Conservation (phyloP, 2,329 filamentous ascomycete species). For the Diplodia seriata region DNA sequence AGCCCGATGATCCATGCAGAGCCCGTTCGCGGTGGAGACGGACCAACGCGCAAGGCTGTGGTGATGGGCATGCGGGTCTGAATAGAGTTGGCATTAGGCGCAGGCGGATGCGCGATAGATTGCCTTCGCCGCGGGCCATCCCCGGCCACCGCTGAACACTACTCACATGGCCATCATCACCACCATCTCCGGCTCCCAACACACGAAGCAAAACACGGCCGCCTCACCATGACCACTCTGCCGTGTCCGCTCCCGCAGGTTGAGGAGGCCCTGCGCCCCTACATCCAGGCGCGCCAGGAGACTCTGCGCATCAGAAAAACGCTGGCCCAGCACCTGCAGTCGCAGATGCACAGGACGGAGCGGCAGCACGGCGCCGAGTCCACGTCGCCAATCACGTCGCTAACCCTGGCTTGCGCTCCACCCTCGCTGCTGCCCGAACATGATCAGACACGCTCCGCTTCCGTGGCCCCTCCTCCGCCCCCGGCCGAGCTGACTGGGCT, state of each 20-base stretch:
- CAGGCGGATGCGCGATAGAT: neutral
- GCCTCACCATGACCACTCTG: conserved; percentile 17
- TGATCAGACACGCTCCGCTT: neutral
- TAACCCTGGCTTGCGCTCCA: conserved; percentile 44
- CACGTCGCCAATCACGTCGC: conserved; percentile 39
- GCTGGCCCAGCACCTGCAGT: conserved; percentile 44
- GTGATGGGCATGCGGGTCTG: neutral
- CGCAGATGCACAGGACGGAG: conserved; percentile 36
- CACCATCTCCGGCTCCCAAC: neutral
- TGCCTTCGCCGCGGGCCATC: neutral
- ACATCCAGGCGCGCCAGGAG: conserved; percentile 47
- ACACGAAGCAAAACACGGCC: conserved; percentile 4
- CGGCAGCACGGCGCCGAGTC: conserved; percentile 11
- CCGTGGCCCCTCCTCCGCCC: neutral
- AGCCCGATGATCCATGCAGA: neutral
- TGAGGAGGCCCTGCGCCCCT: conserved; percentile 45
- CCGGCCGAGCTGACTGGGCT: conserved; percentile 50
- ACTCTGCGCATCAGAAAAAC: conserved; percentile 46
- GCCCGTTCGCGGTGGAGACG: neutral
- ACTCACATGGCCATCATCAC: conserved; percentile 16
- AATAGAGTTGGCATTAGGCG: conserved; percentile 16
- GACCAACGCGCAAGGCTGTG: neutral
- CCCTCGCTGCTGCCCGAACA: conserved; percentile 35
- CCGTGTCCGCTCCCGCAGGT: conserved; percentile 49
- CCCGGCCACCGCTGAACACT: neutral